These are phyloP conservation scores for Xylariales sp. DNA, from an alignment of 2,329 filamentous ascomycete genomes.

Conservation along the genomic window DNA sequence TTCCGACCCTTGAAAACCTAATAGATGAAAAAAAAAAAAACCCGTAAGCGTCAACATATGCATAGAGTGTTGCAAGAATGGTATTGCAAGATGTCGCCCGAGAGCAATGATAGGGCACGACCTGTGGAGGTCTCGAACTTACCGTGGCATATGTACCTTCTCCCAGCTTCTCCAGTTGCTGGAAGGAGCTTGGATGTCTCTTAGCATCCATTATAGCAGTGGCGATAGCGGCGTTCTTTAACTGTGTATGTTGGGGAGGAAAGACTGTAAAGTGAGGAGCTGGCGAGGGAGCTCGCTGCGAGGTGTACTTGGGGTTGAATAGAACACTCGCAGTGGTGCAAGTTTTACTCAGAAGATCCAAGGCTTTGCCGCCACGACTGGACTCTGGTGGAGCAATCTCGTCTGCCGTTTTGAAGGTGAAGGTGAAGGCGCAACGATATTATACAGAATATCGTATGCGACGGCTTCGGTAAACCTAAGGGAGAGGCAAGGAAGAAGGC, in stretches of 20 bases:
- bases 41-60: too few relatives aligned
- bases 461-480: neutral
- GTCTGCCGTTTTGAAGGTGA: slow-evolving; percentile 1
- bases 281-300: slow-evolving; percentile 24
- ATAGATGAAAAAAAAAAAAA: too few relatives aligned
- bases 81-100: neutral
- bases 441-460: slow-evolving; percentile 2
- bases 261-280: slow-evolving; percentile 22
- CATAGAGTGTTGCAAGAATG: too few relatives aligned
- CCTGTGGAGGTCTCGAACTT: too few relatives aligned
- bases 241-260: slow-evolving; percentile 7
- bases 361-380: neutral
- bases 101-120: neutral
- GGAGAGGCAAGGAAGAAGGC: neutral
- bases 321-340: slow-evolving; percentile 33
- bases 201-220: slow-evolving; percentile 73
- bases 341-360: neutral
- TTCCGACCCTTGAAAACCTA: slow-evolving; percentile 99
- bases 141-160: slow-evolving; percentile 99
- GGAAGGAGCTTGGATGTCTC: slow-evolving; percentile 91
- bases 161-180: slow-evolving; percentile 97
- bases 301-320: slow-evolving; percentile 33
- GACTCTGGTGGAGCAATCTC: slow-evolving; percentile 1
- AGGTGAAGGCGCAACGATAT: slow-evolving; percentile 1
- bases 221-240: too few relatives aligned